phyloP scores from a whole-genome alignment of 441 rosid species.

The Cnidoscolus chayamansa region DNA sequence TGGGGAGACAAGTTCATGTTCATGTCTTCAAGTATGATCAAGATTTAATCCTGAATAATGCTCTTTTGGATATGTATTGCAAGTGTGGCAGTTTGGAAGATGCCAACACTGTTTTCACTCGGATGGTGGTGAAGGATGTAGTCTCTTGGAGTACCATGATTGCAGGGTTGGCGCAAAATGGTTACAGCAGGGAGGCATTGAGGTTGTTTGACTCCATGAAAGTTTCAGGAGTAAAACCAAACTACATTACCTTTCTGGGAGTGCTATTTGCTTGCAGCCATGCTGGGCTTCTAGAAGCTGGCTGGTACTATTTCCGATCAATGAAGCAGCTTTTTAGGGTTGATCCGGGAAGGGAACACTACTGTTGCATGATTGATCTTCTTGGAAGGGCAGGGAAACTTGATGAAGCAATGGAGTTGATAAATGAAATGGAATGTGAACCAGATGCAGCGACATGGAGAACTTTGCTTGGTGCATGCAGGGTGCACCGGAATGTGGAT shows the following conservation, averaged over 20 bases:
- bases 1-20: slow-evolving; percentile 74
- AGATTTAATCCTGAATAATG: slow-evolving; percentile 67
- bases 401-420: slow-evolving; percentile 49
- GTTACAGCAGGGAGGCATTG: slow-evolving; percentile 61
- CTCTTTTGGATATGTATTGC: slow-evolving; percentile 78
- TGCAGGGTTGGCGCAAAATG: slow-evolving; percentile 68
- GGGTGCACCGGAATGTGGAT: slow-evolving; percentile 52
- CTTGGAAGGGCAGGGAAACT: slow-evolving; percentile 71
- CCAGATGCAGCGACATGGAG: slow-evolving; percentile 78
- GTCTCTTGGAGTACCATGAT: slow-evolving; percentile 82
- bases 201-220: slow-evolving; percentile 53
- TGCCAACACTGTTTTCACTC: slow-evolving; percentile 45
- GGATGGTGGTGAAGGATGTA: slow-evolving; percentile 59
- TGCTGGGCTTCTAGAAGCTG: slow-evolving; percentile 62
- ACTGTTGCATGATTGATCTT: slow-evolving; percentile 75
- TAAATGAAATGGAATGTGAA: slow-evolving; percentile 56
- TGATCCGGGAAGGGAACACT: slow-evolving; percentile 67
- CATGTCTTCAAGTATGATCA: slow-evolving; percentile 59
- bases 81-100: slow-evolving; percentile 73
- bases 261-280: slow-evolving; percentile 81
- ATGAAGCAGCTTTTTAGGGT: slow-evolving; percentile 62
- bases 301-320: slow-evolving; percentile 56
- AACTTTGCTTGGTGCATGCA: slow-evolving; percentile 63
- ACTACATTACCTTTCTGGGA: slow-evolving; percentile 54
- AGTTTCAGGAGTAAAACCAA: slow-evolving; percentile 46